Base-by-base conservation (phyloP, 139 green algal species). In the Limnomonas spitsbergensis region DNA sequence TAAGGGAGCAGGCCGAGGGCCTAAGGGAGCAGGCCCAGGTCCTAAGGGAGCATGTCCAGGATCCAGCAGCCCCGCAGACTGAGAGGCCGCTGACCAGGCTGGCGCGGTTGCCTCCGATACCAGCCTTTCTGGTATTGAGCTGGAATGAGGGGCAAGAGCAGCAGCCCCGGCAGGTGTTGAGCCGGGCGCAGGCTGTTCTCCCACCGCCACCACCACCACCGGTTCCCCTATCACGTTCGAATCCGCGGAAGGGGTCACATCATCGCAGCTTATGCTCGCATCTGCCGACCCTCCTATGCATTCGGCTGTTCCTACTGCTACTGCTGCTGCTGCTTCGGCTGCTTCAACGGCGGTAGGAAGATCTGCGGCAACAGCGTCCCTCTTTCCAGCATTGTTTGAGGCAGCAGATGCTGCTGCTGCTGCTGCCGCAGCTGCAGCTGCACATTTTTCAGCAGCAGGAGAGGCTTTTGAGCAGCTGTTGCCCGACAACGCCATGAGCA, bases 401-500 rank as follows among this genome's bases (percentile, higher is more conserved):
- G 14, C 20, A 20, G 20, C 47, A 61, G 47, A 14, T 20, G 14
- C 47, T 29, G 47, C 14, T 14, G 27, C 56, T 70, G 42, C 42
- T 54, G 42, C 42, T 54, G 42, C 42, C 9, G 7, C 42, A 27
- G 42, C 42, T 54, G 42, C 42, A 6, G 7, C 9, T 54, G 7
- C 42, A 27, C 42, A 54, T 6, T 9, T 54, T 27, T 6, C 42
- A 54, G 42, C 42, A 6, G 6, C 7, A 9, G 7, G 7, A 54
- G 42, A 54, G 42, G 42, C 7, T 9, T 54, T 54, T 6, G 7
- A 6, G 9, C 42, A 9, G 7, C 9, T 54, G 7, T 54, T 54
- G 9, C 42, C 42, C 42, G 42, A 54, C 42, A 24, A 4, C n/a
- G 9, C 56, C 56, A 47, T 42, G 29, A 83, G 76, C 66, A 79